Evolutionary conservation across 2,329 filamentous ascomycete genomes (phyloP).

Genomic region (Madurella mycetomatis): DNA sequence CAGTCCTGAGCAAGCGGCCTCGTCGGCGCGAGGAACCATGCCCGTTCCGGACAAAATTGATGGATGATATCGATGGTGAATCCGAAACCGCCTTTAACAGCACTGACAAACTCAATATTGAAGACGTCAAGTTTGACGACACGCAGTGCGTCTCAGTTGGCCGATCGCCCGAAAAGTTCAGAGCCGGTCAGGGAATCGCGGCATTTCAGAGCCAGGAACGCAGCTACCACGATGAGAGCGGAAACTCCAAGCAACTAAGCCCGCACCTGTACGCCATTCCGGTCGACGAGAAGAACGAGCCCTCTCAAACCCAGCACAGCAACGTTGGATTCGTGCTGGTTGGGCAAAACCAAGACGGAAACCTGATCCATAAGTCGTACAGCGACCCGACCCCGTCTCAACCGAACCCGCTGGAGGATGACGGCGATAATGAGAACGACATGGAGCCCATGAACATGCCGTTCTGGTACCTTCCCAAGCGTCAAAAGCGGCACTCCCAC

Average conservation of each 20-base stretch:
- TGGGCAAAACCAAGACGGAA: neutral
- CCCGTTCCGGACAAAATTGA: slow-evolving; percentile 16
- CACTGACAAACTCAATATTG: slow-evolving; percentile 5
- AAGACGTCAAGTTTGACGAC: slow-evolving; percentile 17
- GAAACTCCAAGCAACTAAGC: neutral
- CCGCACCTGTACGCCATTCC: neutral
- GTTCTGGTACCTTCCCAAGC: slow-evolving; percentile 11
- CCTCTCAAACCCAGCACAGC: neutral
- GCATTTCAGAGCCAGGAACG: neutral
- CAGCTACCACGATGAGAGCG: neutral
- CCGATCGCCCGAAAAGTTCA: slow-evolving; percentile 9
- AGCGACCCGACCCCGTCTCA: neutral
- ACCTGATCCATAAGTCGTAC: neutral
- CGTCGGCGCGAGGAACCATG: slow-evolving; percentile 14
- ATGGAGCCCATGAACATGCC: slow-evolving; percentile 20
- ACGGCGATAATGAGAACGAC: neutral
- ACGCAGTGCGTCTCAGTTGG: slow-evolving; percentile 18
- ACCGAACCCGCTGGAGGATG: neutral
- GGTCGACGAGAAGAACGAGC: neutral
- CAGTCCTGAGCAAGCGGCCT: neutral
- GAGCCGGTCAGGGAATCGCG: neutral
- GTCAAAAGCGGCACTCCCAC: neutral
- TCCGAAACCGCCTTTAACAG: slow-evolving; percentile 2
- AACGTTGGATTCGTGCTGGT: neutral
- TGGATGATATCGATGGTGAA: slow-evolving; percentile 5